Evolutionary conservation across 73 alveolate genomes (phyloP), one percentile per base, ranked within the genome.

Genomic region (Urostyla sp.): DNA sequence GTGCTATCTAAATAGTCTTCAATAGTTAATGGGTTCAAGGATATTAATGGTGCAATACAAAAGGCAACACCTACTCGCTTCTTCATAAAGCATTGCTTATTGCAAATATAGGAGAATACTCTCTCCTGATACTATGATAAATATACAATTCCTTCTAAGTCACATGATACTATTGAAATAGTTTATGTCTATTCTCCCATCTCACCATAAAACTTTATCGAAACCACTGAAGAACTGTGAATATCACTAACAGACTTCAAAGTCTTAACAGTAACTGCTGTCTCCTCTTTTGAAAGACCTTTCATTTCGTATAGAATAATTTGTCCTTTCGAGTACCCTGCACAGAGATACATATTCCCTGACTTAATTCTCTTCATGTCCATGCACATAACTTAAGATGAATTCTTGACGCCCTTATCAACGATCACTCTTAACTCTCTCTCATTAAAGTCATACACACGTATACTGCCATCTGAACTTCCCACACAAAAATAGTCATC

Each of bases 321-420:
- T 36, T 80, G 36, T 4, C 90, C 90, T 30, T 80, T 80, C 37
- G 75, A 60, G 36, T 80, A 73, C 1, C 90, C 90, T 28, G 84
- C 50, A 0, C 48, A 53, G n/a, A 80, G 30, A 20, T 31, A 66
- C 37, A 43, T 34, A 15, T 34, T 46, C 11, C 24, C 53, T 16
- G 48, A 16, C 34, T 69, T 44, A 31, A 56, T 75, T 26, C 69
- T 48, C 38, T 66, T 32, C 67, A 80, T 43, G 46, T 80, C 90
- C 52, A 80, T 46, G 35, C 69, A 46, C 69, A 38, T 63, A 3
- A 80, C 90, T 15, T n/a, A n/a, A n/a, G 90, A 20, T 13, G 15
- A 38, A 23, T 43, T 67, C 67, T 75, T 36, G 35, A 54, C 66
- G 31, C 66, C 36, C 26, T 80, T 56, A n/a, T 80, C 89, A 0